Evolutionary conservation across 75 land plant species (phyloP).

Genomic region (Adiantum capillusveneris): DNA sequence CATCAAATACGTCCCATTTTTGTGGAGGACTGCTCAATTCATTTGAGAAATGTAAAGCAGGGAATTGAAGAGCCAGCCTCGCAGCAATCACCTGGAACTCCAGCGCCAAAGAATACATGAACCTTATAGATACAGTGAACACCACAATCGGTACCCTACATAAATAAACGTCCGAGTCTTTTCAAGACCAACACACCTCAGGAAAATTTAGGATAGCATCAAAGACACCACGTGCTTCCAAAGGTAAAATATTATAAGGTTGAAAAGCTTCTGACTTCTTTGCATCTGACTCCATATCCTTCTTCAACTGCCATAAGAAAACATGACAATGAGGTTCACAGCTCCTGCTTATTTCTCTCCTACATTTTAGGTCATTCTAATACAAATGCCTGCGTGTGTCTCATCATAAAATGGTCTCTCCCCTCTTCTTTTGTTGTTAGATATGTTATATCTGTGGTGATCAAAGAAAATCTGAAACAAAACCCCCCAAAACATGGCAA

Average conservation of each 20-base stretch:
- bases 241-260: conserved; percentile 89
- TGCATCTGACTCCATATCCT: conserved; percentile 65
- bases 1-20: conserved; percentile 75
- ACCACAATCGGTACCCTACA: too few species aligned
- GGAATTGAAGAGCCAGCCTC: conserved; percentile 50
- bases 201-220: conserved; percentile 69
- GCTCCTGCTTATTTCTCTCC: neutral
- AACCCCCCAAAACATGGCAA: too few species aligned
- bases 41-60: conserved; percentile 53
- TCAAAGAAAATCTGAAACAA: too few species aligned
- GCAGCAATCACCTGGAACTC: conserved; percentile 61
- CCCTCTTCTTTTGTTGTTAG: neutral
- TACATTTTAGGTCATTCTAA: neutral
- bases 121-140: too few species aligned
- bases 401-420: neutral
- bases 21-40: conserved; percentile 39
- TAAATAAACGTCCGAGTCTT: too few species aligned
- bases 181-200: conserved; percentile 45
- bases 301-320: conserved; percentile 40
- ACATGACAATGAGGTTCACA: neutral
- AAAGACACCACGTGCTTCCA: conserved; percentile 72
- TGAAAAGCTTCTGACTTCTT: conserved; percentile 49
- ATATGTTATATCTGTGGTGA: neutral
- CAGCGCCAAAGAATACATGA: neutral
- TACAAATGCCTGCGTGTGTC: neutral